Evolutionary conservation across 1,139 yeast genomes (phyloP).

Genomic region (Yamadazyma spencermartinsiae): DNA sequence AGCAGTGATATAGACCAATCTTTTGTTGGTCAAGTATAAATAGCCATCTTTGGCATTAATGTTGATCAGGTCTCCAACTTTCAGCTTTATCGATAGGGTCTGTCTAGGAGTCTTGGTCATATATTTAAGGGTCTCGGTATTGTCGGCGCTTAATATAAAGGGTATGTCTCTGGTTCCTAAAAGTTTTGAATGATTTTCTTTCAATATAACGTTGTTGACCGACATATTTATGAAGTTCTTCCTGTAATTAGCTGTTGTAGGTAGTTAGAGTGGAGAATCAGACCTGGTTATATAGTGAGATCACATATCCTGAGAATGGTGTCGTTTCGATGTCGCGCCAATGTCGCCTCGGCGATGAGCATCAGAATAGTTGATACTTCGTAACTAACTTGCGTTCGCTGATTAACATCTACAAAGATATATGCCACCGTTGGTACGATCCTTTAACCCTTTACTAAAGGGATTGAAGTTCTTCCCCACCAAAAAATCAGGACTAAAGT

Average conservation of each 20-base stretch:
- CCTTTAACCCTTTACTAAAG: constrained; percentile 34
- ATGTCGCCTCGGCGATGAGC: neutral
- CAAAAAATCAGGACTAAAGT: constrained; percentile 16
- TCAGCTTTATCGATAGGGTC: constrained; percentile 14
- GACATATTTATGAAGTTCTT: too few relatives aligned
- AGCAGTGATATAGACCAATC: constrained; percentile 38
- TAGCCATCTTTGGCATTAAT: constrained; percentile 37
- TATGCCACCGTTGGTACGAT: constrained; percentile 16
- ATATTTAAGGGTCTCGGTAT: constrained; percentile 21
- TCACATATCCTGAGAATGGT: neutral
- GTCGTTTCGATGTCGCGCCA: neutral
- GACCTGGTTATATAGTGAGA: too few relatives aligned
- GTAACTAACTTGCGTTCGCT: neutral
- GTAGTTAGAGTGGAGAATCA: too few relatives aligned
- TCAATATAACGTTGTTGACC: constrained; percentile 29
- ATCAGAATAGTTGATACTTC: too few relatives aligned
- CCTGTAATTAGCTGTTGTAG: too few relatives aligned
- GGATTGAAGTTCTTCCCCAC: constrained; percentile 15
- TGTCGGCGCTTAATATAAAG: constrained; percentile 21
- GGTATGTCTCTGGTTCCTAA: constrained; percentile 23
- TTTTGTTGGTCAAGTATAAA: constrained; percentile 36
- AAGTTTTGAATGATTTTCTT: constrained; percentile 20
- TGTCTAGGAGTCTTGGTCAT: constrained; percentile 25
- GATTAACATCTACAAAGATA: neutral
- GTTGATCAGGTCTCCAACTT: constrained; percentile 18